Evolutionary conservation across 2,329 filamentous ascomycete genomes (phyloP), one percentile per base, ranked within the genome.

Genomic region (Setomelanomma holmii): DNA sequence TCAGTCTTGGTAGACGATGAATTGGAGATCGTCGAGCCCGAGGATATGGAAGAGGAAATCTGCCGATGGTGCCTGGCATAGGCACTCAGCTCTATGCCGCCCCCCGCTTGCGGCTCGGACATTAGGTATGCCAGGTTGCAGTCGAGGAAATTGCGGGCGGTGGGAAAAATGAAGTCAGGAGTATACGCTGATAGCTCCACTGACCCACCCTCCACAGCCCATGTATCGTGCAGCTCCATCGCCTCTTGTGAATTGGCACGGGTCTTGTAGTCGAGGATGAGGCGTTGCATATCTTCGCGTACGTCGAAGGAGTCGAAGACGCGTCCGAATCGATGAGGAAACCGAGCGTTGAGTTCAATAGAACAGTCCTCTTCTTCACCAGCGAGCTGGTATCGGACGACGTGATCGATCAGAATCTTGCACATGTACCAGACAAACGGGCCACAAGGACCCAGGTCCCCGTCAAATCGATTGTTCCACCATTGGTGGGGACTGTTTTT

Each of bases 361-460:
- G 1, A 4, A 7, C 42, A 60, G 1, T 39, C 4, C 2, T 46
- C 19, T 33, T 49, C 54, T 1, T n/a, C 6, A 16, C 47, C 49
- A 19, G 4, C 3, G 12, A 20, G n/a, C 20, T 53, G 48, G 20
- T 4, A 10, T 3, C 3, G 4, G 21, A 23, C 49, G 38, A 61
- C 58, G 4, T 19, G 4, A 0, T 17, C 11, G 8, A 56, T 42
- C 20, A 52, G 10, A 1, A 46, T 10, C 4, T 56, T 21, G 6
- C 53, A 46, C 57, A 68, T 63, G 17, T 48, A 50, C 21, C 50
- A 55, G 4, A 67, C 56, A 23, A 64, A 64, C 4, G 63, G 62
- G 3, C 62, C 63, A 30, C 65, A 67, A 4, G 65, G 39, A 8
- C 63, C 65, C 3, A 5, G 11, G 38, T 68, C 63, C 0, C n/a